Evolutionary conservation across 2,329 filamentous ascomycete species (phyloP), one percentile per base, ranked within the genome.

Genomic region (Didymella glomerata): DNA sequence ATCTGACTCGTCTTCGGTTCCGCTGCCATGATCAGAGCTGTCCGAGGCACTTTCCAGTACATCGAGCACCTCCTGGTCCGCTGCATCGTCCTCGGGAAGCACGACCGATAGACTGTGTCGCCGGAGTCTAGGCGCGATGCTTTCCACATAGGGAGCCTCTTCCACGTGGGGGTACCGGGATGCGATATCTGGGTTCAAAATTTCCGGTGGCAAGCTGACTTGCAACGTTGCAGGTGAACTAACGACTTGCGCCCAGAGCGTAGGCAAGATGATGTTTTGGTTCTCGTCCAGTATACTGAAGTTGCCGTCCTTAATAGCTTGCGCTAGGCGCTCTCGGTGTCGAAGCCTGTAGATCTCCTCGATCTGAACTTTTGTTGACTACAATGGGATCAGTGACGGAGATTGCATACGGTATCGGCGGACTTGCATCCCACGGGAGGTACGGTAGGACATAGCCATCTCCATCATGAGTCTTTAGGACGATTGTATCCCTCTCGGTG

Each of bases 211-310:
- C n/a, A 65, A 42, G 8, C 5, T 10, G 10, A 68, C 61, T 11
- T 58, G 27, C 8, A 66, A 47, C 18, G 14, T 57, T 22, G 52
- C 38, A 5, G 20, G 18, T 14, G 67, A 59, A 28, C 44, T 48
- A 8, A 68, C 55, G 11, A 68, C 41, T 7, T 49, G 42, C n/a
- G 47, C 36, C 70, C 71, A 72, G 11, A 68, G 54, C 2, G 52
- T 48, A 45, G 70, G 67, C 9, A 72, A 24, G 10, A 72, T 66
- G 10, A 51, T 60, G 9, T 63, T 60, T 2, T 56, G 57, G 10
- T 58, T 32, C 7, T 41, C 45, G 20, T 47, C 65, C 11, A 56
- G 16, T 5, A 72, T 53, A 27, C 60, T 60, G 41, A 63, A 73
- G 4, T 60, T 57, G 9, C 48, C 62, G 16, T 63, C 28, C 2